Evolutionary conservation across 1,139 yeast genomes (phyloP).

Genomic region (Yamadazyma siamensis): DNA sequence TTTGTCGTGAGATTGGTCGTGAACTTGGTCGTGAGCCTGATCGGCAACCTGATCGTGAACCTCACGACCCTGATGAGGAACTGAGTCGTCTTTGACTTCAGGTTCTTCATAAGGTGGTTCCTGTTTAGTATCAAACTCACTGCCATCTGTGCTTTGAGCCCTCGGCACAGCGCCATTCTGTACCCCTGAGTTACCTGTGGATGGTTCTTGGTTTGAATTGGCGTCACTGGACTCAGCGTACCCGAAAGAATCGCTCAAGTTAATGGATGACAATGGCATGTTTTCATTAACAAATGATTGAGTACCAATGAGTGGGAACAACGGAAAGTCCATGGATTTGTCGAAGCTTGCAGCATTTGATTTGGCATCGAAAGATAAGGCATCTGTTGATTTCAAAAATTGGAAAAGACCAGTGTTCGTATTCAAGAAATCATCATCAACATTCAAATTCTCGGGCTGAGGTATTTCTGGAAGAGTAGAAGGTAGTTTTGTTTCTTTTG

Average conservation of each 20-base stretch:
- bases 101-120: neutral
- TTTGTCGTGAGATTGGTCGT: neutral
- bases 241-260: too few species aligned
- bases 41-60: neutral
- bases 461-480: constrained; percentile 1
- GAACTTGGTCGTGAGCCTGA: neutral
- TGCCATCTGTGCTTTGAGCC: neutral
- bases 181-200: neutral
- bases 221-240: neutral
- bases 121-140: neutral
- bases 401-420: constrained; percentile 7
- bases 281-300: constrained; percentile 38
- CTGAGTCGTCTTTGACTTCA: neutral
- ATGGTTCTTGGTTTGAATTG: neutral
- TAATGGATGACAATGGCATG: constrained; percentile 24
- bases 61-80: neutral
- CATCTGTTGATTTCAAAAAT: constrained; percentile 3
- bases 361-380: neutral
- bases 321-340: constrained; percentile 36
- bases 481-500: constrained; percentile 1
- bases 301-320: constrained; percentile 51
- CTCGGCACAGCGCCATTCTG: neutral
- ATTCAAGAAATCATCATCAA: constrained; percentile 6
- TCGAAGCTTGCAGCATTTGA: constrained; percentile 3
- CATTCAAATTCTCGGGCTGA: constrained; percentile 1